Percentiles rank a stretch among this genome's conserved stretches.
Evolutionary conservation across 352 stramenopile species (phyloP).

Genomic region (Stephanocyclus meneghinianus): DNA sequence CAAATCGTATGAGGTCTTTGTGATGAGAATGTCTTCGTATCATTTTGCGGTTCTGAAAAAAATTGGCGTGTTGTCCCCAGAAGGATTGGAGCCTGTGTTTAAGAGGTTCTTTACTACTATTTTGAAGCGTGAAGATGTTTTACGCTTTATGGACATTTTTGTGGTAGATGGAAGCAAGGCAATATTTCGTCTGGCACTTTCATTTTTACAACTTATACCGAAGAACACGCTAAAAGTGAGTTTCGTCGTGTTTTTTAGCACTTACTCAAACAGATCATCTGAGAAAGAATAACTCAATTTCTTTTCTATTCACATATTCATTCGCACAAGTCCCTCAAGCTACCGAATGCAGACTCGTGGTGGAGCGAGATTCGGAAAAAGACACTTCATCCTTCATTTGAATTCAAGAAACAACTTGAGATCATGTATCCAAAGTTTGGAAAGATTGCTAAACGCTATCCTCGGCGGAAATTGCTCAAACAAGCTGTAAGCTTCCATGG

Average conservation of each 20-base stretch:
- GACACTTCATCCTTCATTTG: slow-evolving; percentile 26
- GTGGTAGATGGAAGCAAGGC: slow-evolving; percentile 75
- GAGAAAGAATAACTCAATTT: background rate
- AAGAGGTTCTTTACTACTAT: slow-evolving; percentile 70
- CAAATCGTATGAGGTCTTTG: slow-evolving; percentile 65
- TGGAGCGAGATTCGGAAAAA: slow-evolving; percentile 34
- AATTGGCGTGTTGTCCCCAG: slow-evolving; percentile 45
- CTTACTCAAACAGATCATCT: background rate
- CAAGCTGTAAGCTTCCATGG: slow-evolving; percentile 36
- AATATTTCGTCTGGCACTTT: slow-evolving; percentile 72
- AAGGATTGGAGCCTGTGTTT: slow-evolving; percentile 68
- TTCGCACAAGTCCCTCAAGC: slow-evolving; percentile 17
- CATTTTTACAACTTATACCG: slow-evolving; percentile 59
- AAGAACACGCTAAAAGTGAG: slow-evolving; percentile 50
- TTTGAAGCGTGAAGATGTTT: slow-evolving; percentile 52
- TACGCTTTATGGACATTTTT: slow-evolving; percentile 80
- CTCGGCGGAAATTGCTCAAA: slow-evolving; percentile 26
- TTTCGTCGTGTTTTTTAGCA: slow-evolving; percentile 7
- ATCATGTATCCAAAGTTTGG: slow-evolving; percentile 42
- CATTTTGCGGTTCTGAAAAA: slow-evolving; percentile 26
- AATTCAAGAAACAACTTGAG: slow-evolving; percentile 28
- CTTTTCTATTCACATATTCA: background rate
- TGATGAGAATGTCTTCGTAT: slow-evolving; percentile 58
- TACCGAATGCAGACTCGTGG: slow-evolving; percentile 31
- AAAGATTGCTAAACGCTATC: slow-evolving; percentile 29